A percentile compares a stretch with the other conserved stretches of the same genome.
Evolutionary conservation across 1,284 basidiomycete species (phyloP).

Genomic region (Meira miltonrushii): DNA sequence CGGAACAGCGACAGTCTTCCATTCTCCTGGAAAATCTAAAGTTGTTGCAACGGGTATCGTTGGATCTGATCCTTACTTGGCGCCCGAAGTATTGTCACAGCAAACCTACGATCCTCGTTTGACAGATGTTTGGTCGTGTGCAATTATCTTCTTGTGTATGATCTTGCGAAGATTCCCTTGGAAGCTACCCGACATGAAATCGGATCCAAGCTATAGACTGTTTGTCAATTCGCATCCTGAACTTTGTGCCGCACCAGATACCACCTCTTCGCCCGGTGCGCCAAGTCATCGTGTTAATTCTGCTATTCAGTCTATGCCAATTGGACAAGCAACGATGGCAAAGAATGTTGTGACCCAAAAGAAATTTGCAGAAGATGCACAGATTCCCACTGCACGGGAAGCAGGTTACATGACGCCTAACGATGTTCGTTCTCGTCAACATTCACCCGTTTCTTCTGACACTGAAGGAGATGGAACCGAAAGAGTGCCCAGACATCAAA

Average conservation of each 20-base stretch:
- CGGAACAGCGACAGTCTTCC: conserved; percentile 97
- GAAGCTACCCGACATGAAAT: conserved; percentile 94
- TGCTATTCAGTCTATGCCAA: conserved; percentile 17
- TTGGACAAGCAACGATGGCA: conserved; percentile 11
- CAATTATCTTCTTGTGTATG: conserved; percentile 99
- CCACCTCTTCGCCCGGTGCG: not conserved
- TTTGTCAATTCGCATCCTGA: conserved; percentile 91
- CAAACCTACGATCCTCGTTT: conserved; percentile 89
- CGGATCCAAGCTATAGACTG: conserved; percentile 81
- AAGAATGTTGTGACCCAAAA: conserved; percentile 9
- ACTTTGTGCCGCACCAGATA: conserved; percentile 57
- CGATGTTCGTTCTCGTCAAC: conserved; percentile 22
- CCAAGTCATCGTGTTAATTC: conserved; percentile 21
- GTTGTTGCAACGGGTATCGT: conserved; percentile 76
- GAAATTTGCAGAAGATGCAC: not conserved
- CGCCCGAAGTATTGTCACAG: conserved; percentile 81
- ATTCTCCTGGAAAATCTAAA: conserved; percentile 71
- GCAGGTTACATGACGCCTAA: conserved; percentile 47
- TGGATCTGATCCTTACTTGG: conserved; percentile 95
- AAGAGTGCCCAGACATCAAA: not conserved
- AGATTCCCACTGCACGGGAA: conserved; percentile 38
- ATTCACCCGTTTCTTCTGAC: conserved; percentile 25
- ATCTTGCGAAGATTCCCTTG: conserved; percentile 93
- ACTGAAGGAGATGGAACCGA: not conserved
- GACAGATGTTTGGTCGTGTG: conserved; percentile 97